A percentile compares a stretch with the other conserved stretches of the same genome.
Conservation (phyloP, 1,284 basidiomycete species). For the Entoloma clypeatum region DNA sequence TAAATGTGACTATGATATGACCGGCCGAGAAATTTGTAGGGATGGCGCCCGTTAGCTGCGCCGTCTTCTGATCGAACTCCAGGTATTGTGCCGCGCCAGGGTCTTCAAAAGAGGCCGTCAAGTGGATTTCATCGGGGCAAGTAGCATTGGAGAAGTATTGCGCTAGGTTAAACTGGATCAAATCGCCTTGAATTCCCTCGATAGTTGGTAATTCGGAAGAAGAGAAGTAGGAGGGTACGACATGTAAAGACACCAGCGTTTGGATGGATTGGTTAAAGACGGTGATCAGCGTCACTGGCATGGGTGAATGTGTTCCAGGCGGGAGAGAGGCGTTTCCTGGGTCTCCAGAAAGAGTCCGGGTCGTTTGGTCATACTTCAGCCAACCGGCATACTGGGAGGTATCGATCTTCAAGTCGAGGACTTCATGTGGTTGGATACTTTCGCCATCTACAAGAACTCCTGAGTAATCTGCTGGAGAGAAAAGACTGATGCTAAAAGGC, state of each 20-base stretch:
- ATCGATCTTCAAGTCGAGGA: slow-evolving; percentile 52
- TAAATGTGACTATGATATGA: slow-evolving; percentile 53
- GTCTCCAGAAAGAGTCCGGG: slow-evolving; percentile 59
- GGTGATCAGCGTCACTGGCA: slow-evolving; percentile 64
- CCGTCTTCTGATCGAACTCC: slow-evolving; percentile 43
- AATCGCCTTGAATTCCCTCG: slow-evolving; percentile 40
- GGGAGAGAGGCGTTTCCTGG: slow-evolving; percentile 41
- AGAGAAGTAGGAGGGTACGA: slow-evolving; percentile 71
- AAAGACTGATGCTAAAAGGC: slow-evolving; percentile 56
- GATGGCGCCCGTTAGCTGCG: slow-evolving; percentile 50
- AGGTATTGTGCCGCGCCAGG: slow-evolving; percentile 43
- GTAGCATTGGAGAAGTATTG: slow-evolving; percentile 52
- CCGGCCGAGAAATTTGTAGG: slow-evolving; percentile 39
- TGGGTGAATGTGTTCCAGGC: slow-evolving; percentile 28
- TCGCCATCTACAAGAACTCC: slow-evolving; percentile 61
- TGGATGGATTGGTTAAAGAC: slow-evolving; percentile 64
- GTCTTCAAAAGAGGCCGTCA: slow-evolving; percentile 54
- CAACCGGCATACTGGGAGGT: slow-evolving; percentile 53
- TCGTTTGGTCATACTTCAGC: slow-evolving; percentile 59
- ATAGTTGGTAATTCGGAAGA: slow-evolving; percentile 53
- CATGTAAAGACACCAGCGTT: slow-evolving; percentile 56
- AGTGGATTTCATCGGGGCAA: slow-evolving; percentile 37
- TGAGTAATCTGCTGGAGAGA: slow-evolving; percentile 54
- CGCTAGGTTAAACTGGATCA: slow-evolving; percentile 46
- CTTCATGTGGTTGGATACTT: slow-evolving; percentile 49